Conservation (phyloP, 305 asterid species). For the Solanum hybrid region DNA sequence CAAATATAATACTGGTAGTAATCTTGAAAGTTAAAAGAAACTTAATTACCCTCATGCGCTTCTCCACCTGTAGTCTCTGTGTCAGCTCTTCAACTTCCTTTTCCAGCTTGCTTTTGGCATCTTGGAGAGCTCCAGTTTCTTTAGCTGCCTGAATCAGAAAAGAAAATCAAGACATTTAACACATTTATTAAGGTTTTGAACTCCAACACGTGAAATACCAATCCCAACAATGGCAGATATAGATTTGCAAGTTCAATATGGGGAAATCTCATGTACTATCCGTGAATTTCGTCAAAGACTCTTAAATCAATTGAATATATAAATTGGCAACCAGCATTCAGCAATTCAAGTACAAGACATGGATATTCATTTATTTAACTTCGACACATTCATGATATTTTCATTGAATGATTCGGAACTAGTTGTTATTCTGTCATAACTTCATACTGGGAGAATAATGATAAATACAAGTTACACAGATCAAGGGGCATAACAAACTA, state of each 20-base stretch:
- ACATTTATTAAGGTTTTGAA: neutral
- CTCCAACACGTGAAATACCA: neutral
- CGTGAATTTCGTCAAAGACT: neutral
- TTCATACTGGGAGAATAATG: neutral
- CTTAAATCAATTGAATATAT: neutral
- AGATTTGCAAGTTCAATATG: neutral
- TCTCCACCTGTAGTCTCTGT: slow-evolving; percentile 57
- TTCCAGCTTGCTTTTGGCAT: slow-evolving; percentile 65
- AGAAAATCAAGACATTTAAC: neutral
- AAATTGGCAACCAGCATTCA: neutral
- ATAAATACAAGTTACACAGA: neutral
- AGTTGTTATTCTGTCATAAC: neutral
- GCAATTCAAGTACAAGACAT: neutral
- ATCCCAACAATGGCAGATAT: neutral
- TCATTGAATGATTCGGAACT: neutral
- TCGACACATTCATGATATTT: neutral
- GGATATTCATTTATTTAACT: neutral
- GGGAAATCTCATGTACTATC: neutral
- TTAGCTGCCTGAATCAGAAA: slow-evolving; percentile 58
- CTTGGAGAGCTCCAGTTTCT: slow-evolving; percentile 85
- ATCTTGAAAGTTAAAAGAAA: slow-evolving; percentile 8
- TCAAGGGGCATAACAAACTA: neutral
- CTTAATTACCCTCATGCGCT: slow-evolving; percentile 50
- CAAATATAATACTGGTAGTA: neutral
- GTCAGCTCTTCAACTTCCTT: slow-evolving; percentile 62